Percentiles rank a stretch among this genome's conserved stretches.
These are phyloP conservation scores for Ustilago crameri DNA, from an alignment of 1,284 basidiomycete species.

Conservation along the genomic window DNA sequence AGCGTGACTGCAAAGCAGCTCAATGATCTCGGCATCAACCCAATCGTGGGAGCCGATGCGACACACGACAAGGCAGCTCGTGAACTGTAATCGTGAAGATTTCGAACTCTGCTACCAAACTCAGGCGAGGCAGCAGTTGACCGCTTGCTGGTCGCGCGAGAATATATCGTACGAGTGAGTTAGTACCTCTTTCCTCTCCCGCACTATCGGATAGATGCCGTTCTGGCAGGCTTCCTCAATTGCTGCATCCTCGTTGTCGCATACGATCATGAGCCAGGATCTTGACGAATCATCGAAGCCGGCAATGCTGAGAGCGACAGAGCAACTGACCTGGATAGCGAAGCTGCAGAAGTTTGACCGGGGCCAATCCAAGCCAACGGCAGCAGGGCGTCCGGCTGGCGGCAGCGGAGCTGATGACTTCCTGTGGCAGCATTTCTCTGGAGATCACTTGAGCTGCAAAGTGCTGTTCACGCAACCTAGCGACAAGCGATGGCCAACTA, in stretches of 20 bases:
- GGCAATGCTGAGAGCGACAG: conserved; percentile 24
- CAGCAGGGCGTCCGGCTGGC: neutral
- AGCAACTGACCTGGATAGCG: conserved; percentile 22
- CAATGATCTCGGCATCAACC: neutral
- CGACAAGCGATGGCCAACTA: conserved; percentile 6
- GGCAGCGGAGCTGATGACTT: conserved; percentile 1
- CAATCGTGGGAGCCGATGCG: neutral
- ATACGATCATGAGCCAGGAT: too few relatives aligned
- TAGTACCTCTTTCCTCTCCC: too few relatives aligned
- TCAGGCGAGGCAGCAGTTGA: too few relatives aligned
- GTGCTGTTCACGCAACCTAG: conserved; percentile 28
- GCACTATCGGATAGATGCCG: too few relatives aligned
- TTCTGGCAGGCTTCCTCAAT: too few relatives aligned
- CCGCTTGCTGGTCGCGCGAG: too few relatives aligned
- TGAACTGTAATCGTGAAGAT: neutral
- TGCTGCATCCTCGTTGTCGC: too few relatives aligned
- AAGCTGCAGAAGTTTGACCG: conserved; percentile 16
- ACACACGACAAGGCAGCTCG: neutral
- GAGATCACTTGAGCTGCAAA: conserved; percentile 22
- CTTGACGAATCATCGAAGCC: neutral
- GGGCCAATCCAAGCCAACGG: conserved; percentile 6
- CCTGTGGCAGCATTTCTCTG: conserved; percentile 28
- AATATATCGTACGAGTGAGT: too few relatives aligned
- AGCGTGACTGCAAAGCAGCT: neutral
- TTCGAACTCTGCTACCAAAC: too few relatives aligned